Evolutionary conservation across 768 basidiomycete genomes (phyloP).

Genomic region (Saitozyma sp.): DNA sequence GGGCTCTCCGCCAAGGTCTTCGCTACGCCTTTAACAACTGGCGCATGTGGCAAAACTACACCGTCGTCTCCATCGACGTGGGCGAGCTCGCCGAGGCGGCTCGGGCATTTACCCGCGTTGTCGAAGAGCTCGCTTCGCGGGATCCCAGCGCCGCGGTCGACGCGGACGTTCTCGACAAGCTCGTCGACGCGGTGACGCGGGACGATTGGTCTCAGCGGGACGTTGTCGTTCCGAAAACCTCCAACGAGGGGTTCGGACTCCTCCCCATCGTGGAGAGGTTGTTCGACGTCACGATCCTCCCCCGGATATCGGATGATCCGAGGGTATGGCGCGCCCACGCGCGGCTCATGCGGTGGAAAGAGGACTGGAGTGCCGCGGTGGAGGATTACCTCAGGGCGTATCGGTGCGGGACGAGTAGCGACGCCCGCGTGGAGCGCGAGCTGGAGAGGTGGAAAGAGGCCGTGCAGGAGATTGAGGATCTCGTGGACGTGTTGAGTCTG

Average conservation of each 20-base stretch:
- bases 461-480: constrained; percentile 73
- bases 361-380: constrained; percentile 71
- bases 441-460: constrained; percentile 71
- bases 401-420: constrained; percentile 64
- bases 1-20: constrained; percentile 86
- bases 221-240: constrained; percentile 50
- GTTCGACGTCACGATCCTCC: constrained; percentile 75
- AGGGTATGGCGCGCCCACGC: constrained; percentile 82
- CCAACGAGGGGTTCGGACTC: constrained; percentile 70
- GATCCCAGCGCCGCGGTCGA: constrained; percentile 64
- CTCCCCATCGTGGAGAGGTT: constrained; percentile 67
- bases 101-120: constrained; percentile 75
- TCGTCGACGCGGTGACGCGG: constrained; percentile 82
- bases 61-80: constrained; percentile 87
- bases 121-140: constrained; percentile 61
- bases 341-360: constrained; percentile 72
- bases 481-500: constrained; percentile 78
- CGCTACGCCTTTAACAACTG: constrained; percentile 83
- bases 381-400: constrained; percentile 85
- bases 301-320: constrained; percentile 69
- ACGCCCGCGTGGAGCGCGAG: constrained; percentile 69
- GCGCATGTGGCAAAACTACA: constrained; percentile 99
- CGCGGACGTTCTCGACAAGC: constrained; percentile 79
- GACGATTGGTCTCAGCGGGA: constrained; percentile 45
- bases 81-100: constrained; percentile 87